Conservation (phyloP, 2,329 filamentous ascomycete genomes). For the Fusarium tuaranense region DNA sequence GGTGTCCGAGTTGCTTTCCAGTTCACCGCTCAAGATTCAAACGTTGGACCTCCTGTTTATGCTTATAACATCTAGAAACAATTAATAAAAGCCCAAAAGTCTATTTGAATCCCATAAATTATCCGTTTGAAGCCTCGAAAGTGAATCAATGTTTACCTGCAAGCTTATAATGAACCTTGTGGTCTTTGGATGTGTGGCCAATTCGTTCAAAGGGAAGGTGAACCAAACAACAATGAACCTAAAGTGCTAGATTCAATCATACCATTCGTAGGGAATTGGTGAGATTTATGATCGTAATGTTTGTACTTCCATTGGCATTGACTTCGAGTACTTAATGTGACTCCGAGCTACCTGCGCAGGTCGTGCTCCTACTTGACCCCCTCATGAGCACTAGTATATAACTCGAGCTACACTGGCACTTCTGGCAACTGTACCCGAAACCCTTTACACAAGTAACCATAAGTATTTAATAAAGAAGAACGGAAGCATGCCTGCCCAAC, state of each 20-base stretch:
- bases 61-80: not conserved
- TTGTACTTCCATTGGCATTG: not conserved
- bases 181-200: not conserved
- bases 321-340: not conserved
- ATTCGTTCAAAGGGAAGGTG: not conserved
- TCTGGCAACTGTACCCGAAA: not conserved
- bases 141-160: not conserved
- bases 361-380: not conserved
- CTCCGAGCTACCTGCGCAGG: not conserved
- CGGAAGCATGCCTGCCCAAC: not conserved
- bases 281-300: too few relatives aligned
- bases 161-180: not conserved
- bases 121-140: rapidly evolving
- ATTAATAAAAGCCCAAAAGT: too few relatives aligned
- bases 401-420: not conserved
- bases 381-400: not conserved
- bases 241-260: not conserved
- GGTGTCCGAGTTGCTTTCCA: not conserved
- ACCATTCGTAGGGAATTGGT: not conserved
- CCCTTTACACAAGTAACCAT: not conserved
- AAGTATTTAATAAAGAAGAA: not conserved
- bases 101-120: too few relatives aligned
- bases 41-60: not conserved
- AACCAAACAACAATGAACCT: not conserved
- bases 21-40: not conserved